Base-by-base conservation (phyloP, 2,329 filamentous ascomycete genomes). In the Aspergillus hiratsukae region DNA sequence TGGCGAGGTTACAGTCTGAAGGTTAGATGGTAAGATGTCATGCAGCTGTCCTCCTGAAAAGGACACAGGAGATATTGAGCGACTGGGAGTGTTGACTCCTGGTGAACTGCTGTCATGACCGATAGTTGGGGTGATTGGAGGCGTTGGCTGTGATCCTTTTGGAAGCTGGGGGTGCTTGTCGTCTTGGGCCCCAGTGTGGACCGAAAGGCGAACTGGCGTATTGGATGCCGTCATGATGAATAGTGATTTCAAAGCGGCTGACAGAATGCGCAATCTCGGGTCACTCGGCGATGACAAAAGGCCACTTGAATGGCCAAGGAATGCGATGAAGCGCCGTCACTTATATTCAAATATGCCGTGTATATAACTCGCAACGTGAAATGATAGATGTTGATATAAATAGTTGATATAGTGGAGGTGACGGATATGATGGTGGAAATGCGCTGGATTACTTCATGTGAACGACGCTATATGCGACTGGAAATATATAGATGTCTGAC, bases 111-210 rank as follows among this genome's bases (percentile, higher is more conserved):
- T 54, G 19, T 57, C 58, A 43, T 66, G 58, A 27, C 63, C 65
- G 29, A 60, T 61, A 19, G 66, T 69, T 45, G 72, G 72, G 5
- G 72, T 73, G 10, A 74, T 64, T 9, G 72, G 72, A 31, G 72
- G 72, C 14, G 72, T 54, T 29, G 57, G 55, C 11, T 59, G 48
- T 28, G 56, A 61, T 28, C 56, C 23, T 19, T 14, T 14, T 23
- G 41, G 21, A 23, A 23, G 41, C 21, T 58, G 31, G 7, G 56
- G 25, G 11, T 45, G 53, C 29, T 62, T 56, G 41, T 43, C 58
- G 52, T 60, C 27, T 14, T 61, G 53, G 4, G 50, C 25, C 14
- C 57, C 53, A 7, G 69, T 72, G 49, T 63, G 60, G 11, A 72
- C 55, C 14, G 69, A 71, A 28, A 72, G 60, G 29, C 60, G 66